A percentile compares a stretch with the other conserved stretches of the same genome.
phyloP scores from a whole-genome alignment of 225 moss, liverwort and hornwort species.

The Takakia lepidozioides region DNA sequence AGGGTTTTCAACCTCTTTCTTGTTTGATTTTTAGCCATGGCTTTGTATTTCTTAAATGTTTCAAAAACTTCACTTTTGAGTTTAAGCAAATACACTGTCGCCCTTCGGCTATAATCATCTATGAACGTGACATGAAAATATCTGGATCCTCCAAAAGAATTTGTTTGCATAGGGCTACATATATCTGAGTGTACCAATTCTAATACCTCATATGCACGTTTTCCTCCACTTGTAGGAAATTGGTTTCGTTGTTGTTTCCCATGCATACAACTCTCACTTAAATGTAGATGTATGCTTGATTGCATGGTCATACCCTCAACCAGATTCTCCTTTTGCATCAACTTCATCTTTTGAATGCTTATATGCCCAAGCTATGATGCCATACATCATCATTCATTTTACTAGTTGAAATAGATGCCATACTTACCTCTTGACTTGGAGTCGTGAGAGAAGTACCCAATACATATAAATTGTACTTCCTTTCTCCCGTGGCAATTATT shows the following conservation, averaged over 20 bases:
- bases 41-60: background rate
- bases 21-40: background rate
- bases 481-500: background rate
- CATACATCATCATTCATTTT: background rate
- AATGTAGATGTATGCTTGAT: background rate
- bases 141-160: background rate
- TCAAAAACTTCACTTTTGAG: background rate
- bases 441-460: slow-evolving; percentile 1
- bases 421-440: too few species aligned
- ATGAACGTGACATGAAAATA: background rate
- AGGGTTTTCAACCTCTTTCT: too few species aligned
- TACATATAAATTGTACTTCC: slow-evolving; percentile 1
- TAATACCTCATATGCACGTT: background rate
- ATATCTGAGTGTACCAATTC: background rate
- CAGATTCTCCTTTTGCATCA: background rate
- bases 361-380: too few species aligned
- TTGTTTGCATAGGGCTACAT: background rate
- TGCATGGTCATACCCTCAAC: background rate
- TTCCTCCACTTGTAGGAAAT: background rate
- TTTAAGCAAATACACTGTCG: background rate
- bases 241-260: background rate
- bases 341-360: background rate
- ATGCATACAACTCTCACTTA: background rate
- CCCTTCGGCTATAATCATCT: background rate
- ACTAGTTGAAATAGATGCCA: background rate